Percentiles rank a stretch among this genome's conserved stretches.
Evolutionary conservation across 2,329 filamentous ascomycete genomes (phyloP).

Genomic region (Colletotrichum tabaci): DNA sequence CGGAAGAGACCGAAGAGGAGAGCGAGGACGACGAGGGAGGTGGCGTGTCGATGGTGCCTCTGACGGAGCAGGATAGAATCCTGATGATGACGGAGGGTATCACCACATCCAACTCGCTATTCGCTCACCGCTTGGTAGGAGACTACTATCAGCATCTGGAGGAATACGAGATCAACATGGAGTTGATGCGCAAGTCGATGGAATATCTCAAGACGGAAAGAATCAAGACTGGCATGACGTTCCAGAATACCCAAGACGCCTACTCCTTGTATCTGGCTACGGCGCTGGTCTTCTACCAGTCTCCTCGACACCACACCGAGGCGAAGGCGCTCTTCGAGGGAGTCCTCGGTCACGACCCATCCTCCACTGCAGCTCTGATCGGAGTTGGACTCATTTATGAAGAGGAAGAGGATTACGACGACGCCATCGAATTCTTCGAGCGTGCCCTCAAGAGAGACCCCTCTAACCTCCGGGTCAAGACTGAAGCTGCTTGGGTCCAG

Average conservation of each 20-base stretch:
- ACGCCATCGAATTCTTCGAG: slow-evolving; percentile 85
- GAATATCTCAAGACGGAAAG: slow-evolving; percentile 72
- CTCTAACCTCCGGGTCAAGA: slow-evolving; percentile 82
- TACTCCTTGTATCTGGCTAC: slow-evolving; percentile 86
- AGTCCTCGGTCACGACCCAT: slow-evolving; percentile 81
- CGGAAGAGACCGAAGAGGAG: slow-evolving; percentile 60
- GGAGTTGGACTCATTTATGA: slow-evolving; percentile 93
- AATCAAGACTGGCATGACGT: slow-evolving; percentile 76
- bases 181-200: slow-evolving; percentile 83
- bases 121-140: slow-evolving; percentile 87
- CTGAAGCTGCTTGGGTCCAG: slow-evolving; percentile 94
- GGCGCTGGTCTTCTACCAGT: slow-evolving; percentile 91
- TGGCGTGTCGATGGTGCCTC: slow-evolving; percentile 67
- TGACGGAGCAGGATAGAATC: slow-evolving; percentile 84
- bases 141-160: slow-evolving; percentile 89
- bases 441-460: slow-evolving; percentile 82
- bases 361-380: slow-evolving; percentile 85
- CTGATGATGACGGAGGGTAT: slow-evolving; percentile 85
- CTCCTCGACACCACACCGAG: slow-evolving; percentile 90
- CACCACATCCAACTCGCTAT: slow-evolving; percentile 76
- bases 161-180: slow-evolving; percentile 86
- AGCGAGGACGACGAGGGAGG: slow-evolving; percentile 73
- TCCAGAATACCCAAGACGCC: slow-evolving; percentile 80
- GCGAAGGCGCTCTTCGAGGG: slow-evolving; percentile 88
- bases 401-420: slow-evolving; percentile 89